These are phyloP conservation scores for Daphne laureola DNA, from an alignment of 441 rosid species.

Conservation along the genomic window DNA sequence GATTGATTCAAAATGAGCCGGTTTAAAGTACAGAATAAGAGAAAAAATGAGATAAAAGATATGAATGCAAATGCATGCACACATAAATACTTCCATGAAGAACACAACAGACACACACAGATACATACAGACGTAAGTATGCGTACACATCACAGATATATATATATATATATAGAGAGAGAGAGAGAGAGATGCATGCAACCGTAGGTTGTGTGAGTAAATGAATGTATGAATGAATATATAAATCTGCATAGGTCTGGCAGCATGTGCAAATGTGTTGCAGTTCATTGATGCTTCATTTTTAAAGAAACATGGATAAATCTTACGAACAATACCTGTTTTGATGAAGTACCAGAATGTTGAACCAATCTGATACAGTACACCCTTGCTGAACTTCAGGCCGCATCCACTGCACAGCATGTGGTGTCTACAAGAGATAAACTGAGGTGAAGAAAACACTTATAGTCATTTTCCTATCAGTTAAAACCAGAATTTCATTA, in stretches of 20 bases:
- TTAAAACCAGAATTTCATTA: constrained; percentile 10
- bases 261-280: too few species aligned
- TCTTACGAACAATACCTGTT: constrained; percentile 55
- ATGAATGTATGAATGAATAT: too few species aligned
- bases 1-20: too few species aligned
- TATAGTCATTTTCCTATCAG: constrained; percentile 14
- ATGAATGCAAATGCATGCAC: not conserved
- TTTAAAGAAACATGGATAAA: too few species aligned
- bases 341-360: constrained; percentile 95
- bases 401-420: constrained; percentile 98
- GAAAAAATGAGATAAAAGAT: not conserved
- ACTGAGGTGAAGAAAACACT: constrained; percentile 4
- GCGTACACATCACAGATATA: not conserved
- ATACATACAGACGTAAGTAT: not conserved
- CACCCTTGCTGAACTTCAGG: constrained; percentile 91
- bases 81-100: not conserved
- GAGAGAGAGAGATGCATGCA: too few species aligned
- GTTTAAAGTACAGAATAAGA: not conserved
- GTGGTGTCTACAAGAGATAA: constrained; percentile 65
- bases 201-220: too few species aligned
- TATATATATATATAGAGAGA: too few species aligned
- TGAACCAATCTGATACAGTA: constrained; percentile 88
- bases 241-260: too few species aligned
- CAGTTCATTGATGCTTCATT: too few species aligned
- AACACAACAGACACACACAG: not conserved